Evolutionary conservation across 176 grass and related monocot genomes (phyloP).

Genomic region (Lolium rigidum): DNA sequence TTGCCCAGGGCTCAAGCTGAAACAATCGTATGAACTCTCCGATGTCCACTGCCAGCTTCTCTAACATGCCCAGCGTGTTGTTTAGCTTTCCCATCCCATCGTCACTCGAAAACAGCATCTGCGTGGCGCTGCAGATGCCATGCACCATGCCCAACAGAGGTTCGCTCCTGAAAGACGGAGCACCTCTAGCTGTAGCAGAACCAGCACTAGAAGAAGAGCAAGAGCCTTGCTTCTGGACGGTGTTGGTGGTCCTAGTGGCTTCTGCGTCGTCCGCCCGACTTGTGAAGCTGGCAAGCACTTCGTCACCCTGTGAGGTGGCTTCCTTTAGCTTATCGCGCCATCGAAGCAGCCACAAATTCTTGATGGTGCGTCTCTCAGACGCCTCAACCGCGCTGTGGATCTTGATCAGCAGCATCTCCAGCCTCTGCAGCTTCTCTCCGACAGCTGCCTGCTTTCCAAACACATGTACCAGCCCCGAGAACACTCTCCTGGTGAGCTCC

Average conservation of each 20-base stretch:
- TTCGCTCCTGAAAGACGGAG: neutral
- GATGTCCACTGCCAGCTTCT: neutral
- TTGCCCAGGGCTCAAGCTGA: neutral
- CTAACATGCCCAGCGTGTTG: neutral
- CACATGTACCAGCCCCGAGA: constrained; percentile 3
- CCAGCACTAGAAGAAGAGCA: neutral
- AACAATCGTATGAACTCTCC: constrained; percentile 38
- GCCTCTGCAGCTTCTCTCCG: constrained; percentile 38
- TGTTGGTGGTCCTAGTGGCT: neutral
- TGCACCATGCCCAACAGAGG: neutral
- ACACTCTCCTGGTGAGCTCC: neutral
- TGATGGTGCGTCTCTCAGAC: neutral
- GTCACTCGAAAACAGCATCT: neutral
- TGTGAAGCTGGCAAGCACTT: neutral
- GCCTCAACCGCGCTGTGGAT: constrained; percentile 16
- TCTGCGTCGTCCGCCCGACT: neutral
- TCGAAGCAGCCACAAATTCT: neutral
- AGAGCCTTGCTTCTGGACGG: neutral
- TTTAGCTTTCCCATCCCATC: neutral
- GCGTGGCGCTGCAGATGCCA: neutral
- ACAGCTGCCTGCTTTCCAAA: neutral
- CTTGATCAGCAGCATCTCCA: constrained; percentile 36
- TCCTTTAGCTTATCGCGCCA: constrained; percentile 44
- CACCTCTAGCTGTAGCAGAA: neutral
- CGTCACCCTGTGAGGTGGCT: neutral